Evolutionary conservation across 768 basidiomycete species (phyloP), one percentile per base, ranked within the genome.

Genomic region (Termitomyces sp.): DNA sequence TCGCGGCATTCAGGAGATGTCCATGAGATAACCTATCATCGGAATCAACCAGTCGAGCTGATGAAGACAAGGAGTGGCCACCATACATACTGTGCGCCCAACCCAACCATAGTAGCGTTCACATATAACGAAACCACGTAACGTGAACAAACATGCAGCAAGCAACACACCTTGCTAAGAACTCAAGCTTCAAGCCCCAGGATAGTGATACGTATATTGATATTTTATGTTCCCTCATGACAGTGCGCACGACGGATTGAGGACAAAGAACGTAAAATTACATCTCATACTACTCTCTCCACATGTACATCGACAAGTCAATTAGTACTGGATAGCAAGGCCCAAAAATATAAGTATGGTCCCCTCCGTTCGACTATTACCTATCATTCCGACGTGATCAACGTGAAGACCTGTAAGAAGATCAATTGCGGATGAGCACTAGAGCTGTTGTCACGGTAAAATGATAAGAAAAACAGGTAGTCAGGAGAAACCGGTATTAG

Each of bases 21-120:
- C 49, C 32, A 40, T 40, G 38, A 8, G 38, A 40, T 38, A 31
- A 25, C 71, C 65, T 40, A 59, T 60, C 15, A 42, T 25, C 25
- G 5, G 12, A 17, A 42, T 42, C 15, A 42, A 17, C 12, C 15
- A 17, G 40, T 42, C 15, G 15, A 17, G 17, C 40, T 42, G 40
- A 42, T 8, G 7, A 34, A 11, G 40, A 17, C 15, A 17, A 42
- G 40, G 38, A 40, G 38, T 12, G 14, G 15, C 38, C 34, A 40
- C 38, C 38, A 40, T 42, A 42, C 40, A 42, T 42, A 42, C 17
- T 42, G 40, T 42, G 14, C 40, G 15, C 40, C 10, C 14, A 11
- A 17, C 15, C 17, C 40, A 42, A 17, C 40, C 15, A 42, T 42
- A 17, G 15, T 42, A 17, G 40, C 5, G 15, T 15, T 4, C 38